phyloP scores from a whole-genome alignment of 163 green algal genomes.

The Smithsoniella earleae region DNA sequence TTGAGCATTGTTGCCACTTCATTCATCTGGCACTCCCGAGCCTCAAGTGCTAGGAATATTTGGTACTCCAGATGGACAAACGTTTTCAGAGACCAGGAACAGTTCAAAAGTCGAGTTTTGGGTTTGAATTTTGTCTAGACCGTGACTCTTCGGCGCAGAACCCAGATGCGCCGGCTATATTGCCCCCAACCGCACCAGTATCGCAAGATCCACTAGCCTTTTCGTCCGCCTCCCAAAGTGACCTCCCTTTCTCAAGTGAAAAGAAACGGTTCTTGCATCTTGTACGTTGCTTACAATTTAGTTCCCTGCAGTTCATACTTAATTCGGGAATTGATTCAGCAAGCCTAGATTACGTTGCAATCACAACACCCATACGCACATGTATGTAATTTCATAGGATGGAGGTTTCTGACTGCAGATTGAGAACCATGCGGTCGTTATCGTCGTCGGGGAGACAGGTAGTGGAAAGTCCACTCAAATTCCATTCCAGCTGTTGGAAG shows the following conservation, averaged over 20 bases:
- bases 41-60: no score
- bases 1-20: no score
- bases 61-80: no score
- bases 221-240: neutral
- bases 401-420: slow-evolving; percentile 37
- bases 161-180: neutral
- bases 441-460: slow-evolving; percentile 68
- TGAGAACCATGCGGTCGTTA: slow-evolving; percentile 43
- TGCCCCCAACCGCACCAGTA: neutral
- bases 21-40: no score
- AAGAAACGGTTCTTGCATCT: neutral
- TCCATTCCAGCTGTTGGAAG: slow-evolving; percentile 56
- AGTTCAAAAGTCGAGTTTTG: slow-evolving; percentile 30
- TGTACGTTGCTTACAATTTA: neutral
- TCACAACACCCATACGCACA: neutral
- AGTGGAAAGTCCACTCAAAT: slow-evolving; percentile 83
- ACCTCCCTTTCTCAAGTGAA: neutral
- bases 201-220: neutral
- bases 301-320: neutral
- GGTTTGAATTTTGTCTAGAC: slow-evolving; percentile 31
- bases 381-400: neutral
- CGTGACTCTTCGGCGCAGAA: slow-evolving; percentile 12
- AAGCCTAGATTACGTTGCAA: neutral
- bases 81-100: slow-evolving; percentile 35
- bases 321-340: neutral